These are phyloP conservation scores for Lactarius evosmus DNA, from an alignment of 768 basidiomycete genomes.

Conservation along the genomic window DNA sequence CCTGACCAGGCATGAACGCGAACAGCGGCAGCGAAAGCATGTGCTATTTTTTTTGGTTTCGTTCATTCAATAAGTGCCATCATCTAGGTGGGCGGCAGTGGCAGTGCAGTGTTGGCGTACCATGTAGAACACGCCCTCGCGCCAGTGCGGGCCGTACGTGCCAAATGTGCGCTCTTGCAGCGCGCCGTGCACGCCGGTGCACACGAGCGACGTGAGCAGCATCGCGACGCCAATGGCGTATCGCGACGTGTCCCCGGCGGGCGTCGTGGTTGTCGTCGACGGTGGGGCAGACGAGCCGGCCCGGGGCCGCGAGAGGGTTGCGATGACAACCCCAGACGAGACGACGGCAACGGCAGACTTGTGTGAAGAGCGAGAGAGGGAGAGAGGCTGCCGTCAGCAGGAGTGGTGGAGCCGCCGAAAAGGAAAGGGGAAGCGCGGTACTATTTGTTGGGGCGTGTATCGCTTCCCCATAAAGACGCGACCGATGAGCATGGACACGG, in stretches of 20 bases:
- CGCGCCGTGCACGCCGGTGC: slow-evolving; percentile 66
- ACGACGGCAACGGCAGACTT: slow-evolving; percentile 67
- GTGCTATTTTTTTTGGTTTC: slow-evolving; percentile 47
- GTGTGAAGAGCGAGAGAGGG: background rate
- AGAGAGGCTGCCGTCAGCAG: background rate
- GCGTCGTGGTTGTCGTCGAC: slow-evolving; percentile 14
- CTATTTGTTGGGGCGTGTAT: slow-evolving; percentile 16
- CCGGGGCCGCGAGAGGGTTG: slow-evolving; percentile 62
- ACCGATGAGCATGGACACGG: slow-evolving; percentile 28
- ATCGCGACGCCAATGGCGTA: slow-evolving; percentile 69
- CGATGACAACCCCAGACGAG: slow-evolving; percentile 65
- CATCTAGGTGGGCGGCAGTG: no score
- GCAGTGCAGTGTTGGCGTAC: no score
- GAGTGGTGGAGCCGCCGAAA: background rate
- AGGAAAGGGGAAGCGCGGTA: slow-evolving; percentile 3
- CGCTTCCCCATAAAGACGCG: slow-evolving; percentile 23
- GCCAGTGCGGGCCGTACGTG: slow-evolving; percentile 75
- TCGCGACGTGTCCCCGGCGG: slow-evolving; percentile 30
- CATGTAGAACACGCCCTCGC: slow-evolving; percentile 81
- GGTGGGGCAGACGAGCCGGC: slow-evolving; percentile 29
- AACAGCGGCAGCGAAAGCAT: slow-evolving; percentile 76
- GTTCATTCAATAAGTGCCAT: no score
- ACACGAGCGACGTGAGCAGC: slow-evolving; percentile 61
- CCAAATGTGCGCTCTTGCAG: slow-evolving; percentile 76
- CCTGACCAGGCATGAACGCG: slow-evolving; percentile 54